Base-by-base conservation (phyloP, 345 rosid species). In the Euphorbia tirucalli region DNA sequence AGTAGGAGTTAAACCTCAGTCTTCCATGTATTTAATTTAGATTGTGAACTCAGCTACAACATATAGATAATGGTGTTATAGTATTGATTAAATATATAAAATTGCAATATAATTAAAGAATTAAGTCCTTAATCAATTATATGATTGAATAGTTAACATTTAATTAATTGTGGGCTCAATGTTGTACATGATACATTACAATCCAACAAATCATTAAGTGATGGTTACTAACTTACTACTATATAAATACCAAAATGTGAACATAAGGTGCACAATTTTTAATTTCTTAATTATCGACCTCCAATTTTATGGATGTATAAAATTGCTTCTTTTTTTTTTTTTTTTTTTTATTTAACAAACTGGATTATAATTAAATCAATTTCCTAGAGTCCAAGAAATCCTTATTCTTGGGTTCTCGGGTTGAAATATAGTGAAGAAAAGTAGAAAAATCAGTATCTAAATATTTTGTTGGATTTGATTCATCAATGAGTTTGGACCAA, bases 311-410 rank as follows among this genome's bases (percentile, higher is more conserved):
- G 44, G 52, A 35, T 35, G 39, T 46, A 46, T 46, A 46, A 22
- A 61, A 19, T 35, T 35, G 41, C 2, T 0, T 32, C 0, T 21
- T 2, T 61, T 14, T 37, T 61, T 46, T 2, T 61, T 14, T 37
- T 61, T 46, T n/a, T n/a, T n/a, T n/a, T n/a, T n/a, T n/a, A n/a
- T n/a, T n/a, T 46, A 2, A 46, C 14, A 2, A 46, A 46, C 2
- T 46, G 14, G 14, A 7, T n/a, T n/a, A n/a, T 13, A 41, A 41
- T 19, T 7, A 50, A 41, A 66, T 37, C 62, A 85, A 44, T 75
- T 88, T 91, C 74, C 96, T 88, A 13, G 97, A 85, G 76, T 91
- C 93, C 64, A 93, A 80, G 70, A 91, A 93, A 69, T 83, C 82
- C 71, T 93, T 93, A 76, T 82, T 83, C 83, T 89, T 89, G 68